phyloP scores from a whole-genome alignment of 202 grass and related monocot genomes.

The Zoysia matrella region DNA sequence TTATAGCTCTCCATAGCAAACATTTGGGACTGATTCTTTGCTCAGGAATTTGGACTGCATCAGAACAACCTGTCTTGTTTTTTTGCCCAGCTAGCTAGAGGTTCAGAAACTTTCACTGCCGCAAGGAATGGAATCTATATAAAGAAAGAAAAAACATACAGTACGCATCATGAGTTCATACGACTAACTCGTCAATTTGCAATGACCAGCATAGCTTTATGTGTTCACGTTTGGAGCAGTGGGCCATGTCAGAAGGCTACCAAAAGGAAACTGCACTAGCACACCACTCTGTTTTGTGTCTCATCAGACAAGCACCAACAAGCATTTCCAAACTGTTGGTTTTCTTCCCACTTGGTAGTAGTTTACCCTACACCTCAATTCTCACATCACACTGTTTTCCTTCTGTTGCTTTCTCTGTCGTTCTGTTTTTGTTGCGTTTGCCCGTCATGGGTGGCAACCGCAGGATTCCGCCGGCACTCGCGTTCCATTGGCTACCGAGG shows the following conservation, averaged over 20 bases:
- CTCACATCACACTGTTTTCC: conserved; percentile 1
- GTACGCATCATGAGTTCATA: background rate
- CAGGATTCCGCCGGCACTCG: conserved; percentile 24
- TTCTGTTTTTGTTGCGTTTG: conserved; percentile 23
- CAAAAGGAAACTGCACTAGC: conserved; percentile 12
- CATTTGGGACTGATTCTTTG: background rate
- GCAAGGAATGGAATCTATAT: background rate
- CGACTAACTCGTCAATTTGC: background rate
- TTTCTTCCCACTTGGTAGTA: background rate
- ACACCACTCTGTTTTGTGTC: too few relatives aligned
- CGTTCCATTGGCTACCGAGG: conserved; percentile 32
- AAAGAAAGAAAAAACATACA: background rate
- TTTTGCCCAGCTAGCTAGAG: background rate
- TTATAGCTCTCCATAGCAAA: too few relatives aligned
- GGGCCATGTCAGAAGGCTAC: background rate
- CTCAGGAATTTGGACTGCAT: background rate
- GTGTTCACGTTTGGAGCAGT: background rate
- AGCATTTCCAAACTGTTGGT: conserved; percentile 8
- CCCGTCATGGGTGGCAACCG: conserved; percentile 26
- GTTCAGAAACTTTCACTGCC: background rate
- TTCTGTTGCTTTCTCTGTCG: conserved; percentile 6
- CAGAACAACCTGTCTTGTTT: background rate
- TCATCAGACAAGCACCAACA: background rate
- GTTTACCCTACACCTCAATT: too few relatives aligned
- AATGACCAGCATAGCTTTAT: background rate